Conservation (phyloP, 2,329 filamentous ascomycete species). For the Xylaria sp. region DNA sequence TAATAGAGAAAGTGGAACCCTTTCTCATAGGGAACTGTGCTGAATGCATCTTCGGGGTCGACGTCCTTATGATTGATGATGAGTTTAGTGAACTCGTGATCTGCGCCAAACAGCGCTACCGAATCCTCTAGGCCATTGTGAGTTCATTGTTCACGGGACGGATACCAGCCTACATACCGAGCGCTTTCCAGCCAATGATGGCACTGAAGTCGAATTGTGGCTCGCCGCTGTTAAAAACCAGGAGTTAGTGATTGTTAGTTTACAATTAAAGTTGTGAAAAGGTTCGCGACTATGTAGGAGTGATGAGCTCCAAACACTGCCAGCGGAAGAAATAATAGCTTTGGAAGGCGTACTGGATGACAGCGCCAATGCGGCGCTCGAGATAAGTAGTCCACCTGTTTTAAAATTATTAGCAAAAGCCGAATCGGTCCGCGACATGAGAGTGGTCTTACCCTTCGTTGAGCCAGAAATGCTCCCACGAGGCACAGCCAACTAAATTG, state of each 20-base stretch:
- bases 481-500: constrained; percentile 79
- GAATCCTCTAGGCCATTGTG: constrained; percentile 65
- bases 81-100: constrained; percentile 93
- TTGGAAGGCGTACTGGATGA: constrained; percentile 60
- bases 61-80: constrained; percentile 85
- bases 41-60: constrained; percentile 96
- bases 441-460: constrained; percentile 66
- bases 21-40: constrained; percentile 91
- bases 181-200: constrained; percentile 93
- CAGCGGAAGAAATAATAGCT: not conserved
- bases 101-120: constrained; percentile 76
- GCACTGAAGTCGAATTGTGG: constrained; percentile 90
- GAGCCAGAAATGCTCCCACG: constrained; percentile 81
- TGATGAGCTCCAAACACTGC: not conserved
- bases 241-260: constrained; percentile 3
- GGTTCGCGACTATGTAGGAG: not conserved
- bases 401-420: constrained; percentile 1
- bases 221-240: constrained; percentile 58
- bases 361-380: constrained; percentile 80
- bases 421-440: not conserved
- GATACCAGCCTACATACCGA: constrained; percentile 53
- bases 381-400: constrained; percentile 84
- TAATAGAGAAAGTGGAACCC: constrained; percentile 94
- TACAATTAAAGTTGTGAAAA: too few species aligned
- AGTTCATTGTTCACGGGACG: not conserved